Base-by-base conservation (phyloP, 2,329 filamentous ascomycete species). In the Cytospora mali region DNA sequence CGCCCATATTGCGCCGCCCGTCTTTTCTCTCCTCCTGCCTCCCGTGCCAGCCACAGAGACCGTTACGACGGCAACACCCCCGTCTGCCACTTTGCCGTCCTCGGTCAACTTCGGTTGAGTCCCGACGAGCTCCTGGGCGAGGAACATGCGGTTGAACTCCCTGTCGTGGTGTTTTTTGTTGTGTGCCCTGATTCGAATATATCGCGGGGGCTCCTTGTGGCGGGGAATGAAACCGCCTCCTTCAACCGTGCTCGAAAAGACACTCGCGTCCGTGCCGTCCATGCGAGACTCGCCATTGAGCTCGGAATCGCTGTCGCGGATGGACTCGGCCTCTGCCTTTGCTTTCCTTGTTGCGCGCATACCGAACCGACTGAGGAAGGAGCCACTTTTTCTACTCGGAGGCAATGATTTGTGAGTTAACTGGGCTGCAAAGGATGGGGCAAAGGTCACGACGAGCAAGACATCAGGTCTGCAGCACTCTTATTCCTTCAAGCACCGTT, bases 71-170 rank as follows among this genome's bases (percentile, higher is more conserved):
- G 69, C 71, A 1, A 72, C 67, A 6, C 66, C 66, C 10, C 66
- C 56, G 25, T 65, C 62, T 21, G 48, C 7, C 10, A 57, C 28
- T 3, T 70, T 62, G 53, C 59, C 61, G 39, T 68, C 73, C 3
- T 70, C 48, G 16, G 74, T 68, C 7, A 72, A 66, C 0, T 73
- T 70, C 2, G 74, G 71, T n/a, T 79, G 81, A 1, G 83, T 83
- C n/a, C 88, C 84, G 35, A 82, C 80, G n/a, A 98, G 79, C 74
- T 98, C 91, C 76, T 99, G 95, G 3, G 95, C 93, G 3, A 98
- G 83, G 73, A 99, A 99, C 63, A 97, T 81, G 53, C 88, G 88
- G 72, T 95, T 88, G 72, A 98, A 97, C 59, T 94, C 90, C 69
- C 87, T 88, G 25, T 83, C 80, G 9, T 65, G 61, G 28, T 46